These are phyloP conservation scores for Paracoccidioides lutzii DNA, from an alignment of 2,329 filamentous ascomycete genomes.

Conservation along the genomic window DNA sequence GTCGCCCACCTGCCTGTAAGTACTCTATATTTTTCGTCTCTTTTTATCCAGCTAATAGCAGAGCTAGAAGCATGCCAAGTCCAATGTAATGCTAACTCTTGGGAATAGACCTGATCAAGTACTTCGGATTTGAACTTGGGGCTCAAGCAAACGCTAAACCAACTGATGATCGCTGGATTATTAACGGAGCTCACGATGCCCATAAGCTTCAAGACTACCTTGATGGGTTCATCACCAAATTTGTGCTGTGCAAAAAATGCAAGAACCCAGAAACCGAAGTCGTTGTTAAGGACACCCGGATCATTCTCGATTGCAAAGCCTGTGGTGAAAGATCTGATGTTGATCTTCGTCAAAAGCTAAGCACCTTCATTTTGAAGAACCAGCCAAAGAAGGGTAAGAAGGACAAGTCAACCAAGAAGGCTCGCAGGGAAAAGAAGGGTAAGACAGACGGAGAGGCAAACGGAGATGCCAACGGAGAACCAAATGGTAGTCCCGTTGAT, in stretches of 20 bases:
- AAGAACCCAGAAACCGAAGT: constrained; percentile 98
- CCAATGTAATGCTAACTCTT: neutral
- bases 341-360: constrained; percentile 87
- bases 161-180: constrained; percentile 97
- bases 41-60: neutral
- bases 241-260: constrained; percentile 98
- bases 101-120: constrained; percentile 74
- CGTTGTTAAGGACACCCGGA: constrained; percentile 83
- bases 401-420: constrained; percentile 90
- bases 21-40: constrained; percentile 8
- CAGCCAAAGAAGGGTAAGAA: constrained; percentile 82
- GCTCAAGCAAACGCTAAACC: constrained; percentile 98
- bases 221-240: constrained; percentile 96
- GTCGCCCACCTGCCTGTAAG: constrained; percentile 67
- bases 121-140: constrained; percentile 97
- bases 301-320: constrained; percentile 94
- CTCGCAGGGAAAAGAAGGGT: constrained; percentile 65
- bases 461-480: constrained; percentile 41
- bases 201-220: constrained; percentile 95
- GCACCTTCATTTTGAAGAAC: constrained; percentile 94
- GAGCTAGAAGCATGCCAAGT: neutral
- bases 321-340: constrained; percentile 89
- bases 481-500: constrained; percentile 51
- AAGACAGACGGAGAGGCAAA: constrained; percentile 43
- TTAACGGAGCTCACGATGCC: constrained; percentile 95